These are phyloP conservation scores for Zymoseptoria pseudotritici DNA, from an alignment of 2,329 filamentous ascomycete genomes.

Conservation along the genomic window DNA sequence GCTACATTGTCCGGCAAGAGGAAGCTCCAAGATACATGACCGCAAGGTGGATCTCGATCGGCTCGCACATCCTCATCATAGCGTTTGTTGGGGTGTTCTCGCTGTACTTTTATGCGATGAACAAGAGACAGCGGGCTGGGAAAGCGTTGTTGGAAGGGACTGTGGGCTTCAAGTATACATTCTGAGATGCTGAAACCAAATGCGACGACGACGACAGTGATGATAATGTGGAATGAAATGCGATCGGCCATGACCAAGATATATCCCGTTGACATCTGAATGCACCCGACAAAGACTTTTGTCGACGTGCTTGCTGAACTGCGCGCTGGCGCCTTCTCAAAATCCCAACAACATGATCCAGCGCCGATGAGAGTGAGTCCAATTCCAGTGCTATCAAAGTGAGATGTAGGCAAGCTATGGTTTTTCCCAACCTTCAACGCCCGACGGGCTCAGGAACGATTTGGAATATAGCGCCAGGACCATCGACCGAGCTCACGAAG, in stretches of 20 bases:
- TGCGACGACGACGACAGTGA: not conserved
- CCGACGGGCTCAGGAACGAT: slow-evolving; percentile 84
- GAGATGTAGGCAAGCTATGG: slow-evolving; percentile 54
- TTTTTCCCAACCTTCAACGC: slow-evolving; percentile 83
- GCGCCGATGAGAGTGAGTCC: not conserved
- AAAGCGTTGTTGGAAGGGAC: slow-evolving; percentile 23
- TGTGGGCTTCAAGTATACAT: slow-evolving; percentile 41
- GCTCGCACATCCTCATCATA: slow-evolving; percentile 30
- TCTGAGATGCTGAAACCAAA: slow-evolving; percentile 19
- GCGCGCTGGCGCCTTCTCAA: too few species aligned
- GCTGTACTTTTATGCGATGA: slow-evolving; percentile 23
- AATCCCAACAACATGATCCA: not conserved
- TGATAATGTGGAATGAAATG: not conserved
- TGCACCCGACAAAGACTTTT: not conserved
- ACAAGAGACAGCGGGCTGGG: slow-evolving; percentile 21
- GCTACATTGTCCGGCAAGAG: slow-evolving; percentile 54
- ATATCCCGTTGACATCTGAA: not conserved
- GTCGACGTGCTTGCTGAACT: not conserved
- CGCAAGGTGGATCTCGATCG: slow-evolving; percentile 61
- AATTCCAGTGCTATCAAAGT: not conserved
- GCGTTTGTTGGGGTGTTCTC: slow-evolving; percentile 23
- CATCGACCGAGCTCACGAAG: slow-evolving; percentile 60
- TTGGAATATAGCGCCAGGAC: slow-evolving; percentile 77
- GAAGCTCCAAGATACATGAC: slow-evolving; percentile 59
- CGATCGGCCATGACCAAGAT: not conserved